phyloP scores from a whole-genome alignment of 495 filamentous ascomycete genomes.

The Trichocladium antarcticum region DNA sequence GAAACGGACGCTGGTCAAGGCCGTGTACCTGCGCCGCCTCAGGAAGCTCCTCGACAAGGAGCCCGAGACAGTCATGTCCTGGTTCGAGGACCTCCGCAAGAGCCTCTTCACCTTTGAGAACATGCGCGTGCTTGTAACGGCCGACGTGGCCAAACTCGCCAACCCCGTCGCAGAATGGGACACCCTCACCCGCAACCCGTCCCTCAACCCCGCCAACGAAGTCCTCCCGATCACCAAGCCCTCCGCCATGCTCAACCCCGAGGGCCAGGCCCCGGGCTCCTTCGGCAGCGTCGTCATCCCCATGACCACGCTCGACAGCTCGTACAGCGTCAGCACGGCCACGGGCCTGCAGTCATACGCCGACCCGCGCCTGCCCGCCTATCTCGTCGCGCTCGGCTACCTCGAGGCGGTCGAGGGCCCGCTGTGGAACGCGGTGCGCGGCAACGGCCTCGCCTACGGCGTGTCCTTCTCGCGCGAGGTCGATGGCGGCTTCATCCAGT shows the following conservation, averaged over 20 bases:
- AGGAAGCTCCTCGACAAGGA: slow-evolving; percentile 61
- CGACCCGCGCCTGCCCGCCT: slow-evolving; percentile 67
- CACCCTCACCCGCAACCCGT: slow-evolving; percentile 36
- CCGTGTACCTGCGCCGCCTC: slow-evolving; percentile 76
- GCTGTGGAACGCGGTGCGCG: slow-evolving; percentile 83
- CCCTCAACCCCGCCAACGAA: slow-evolving; percentile 35
- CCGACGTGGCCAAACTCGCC: slow-evolving; percentile 62
- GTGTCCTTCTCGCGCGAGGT: slow-evolving; percentile 61
- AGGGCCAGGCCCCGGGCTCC: slow-evolving; percentile 60
- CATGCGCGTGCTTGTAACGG: slow-evolving; percentile 72
- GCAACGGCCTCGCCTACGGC: slow-evolving; percentile 85
- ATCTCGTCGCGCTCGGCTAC: slow-evolving; percentile 78
- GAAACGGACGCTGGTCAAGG: slow-evolving; percentile 73
- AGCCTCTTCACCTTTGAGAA: slow-evolving; percentile 71
- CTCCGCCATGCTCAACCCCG: slow-evolving; percentile 52
- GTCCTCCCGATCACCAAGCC: slow-evolving; percentile 36
- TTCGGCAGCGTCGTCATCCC: slow-evolving; percentile 69
- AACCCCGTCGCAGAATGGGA: slow-evolving; percentile 83
- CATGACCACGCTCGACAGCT: slow-evolving; percentile 88
- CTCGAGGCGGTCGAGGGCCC: slow-evolving; percentile 91
- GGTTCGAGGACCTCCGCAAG: slow-evolving; percentile 64
- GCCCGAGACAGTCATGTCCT: slow-evolving; percentile 57
- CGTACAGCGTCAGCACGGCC: slow-evolving; percentile 65
- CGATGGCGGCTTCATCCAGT: slow-evolving; percentile 67
- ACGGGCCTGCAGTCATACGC: slow-evolving; percentile 62